Conservation (phyloP, 768 basidiomycete genomes). For the Serpula lacrymans region DNA sequence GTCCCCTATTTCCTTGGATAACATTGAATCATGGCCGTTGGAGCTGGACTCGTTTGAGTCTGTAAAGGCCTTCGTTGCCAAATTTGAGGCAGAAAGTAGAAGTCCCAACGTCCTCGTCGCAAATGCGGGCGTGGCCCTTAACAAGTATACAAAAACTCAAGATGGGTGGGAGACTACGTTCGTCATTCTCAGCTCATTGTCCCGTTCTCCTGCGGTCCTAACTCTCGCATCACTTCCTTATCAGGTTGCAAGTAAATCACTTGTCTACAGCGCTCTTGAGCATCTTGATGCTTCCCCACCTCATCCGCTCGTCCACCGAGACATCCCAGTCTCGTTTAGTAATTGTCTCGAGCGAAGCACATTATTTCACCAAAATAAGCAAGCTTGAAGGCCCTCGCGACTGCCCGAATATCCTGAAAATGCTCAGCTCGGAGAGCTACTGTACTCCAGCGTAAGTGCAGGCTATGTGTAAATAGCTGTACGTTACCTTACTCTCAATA, state of each 20-base stretch:
- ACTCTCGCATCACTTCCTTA: background rate
- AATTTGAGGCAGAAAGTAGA: constrained; percentile 22
- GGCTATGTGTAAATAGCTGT: constrained; percentile 1
- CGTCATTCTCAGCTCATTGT: constrained; percentile 10
- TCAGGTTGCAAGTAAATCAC: constrained; percentile 34
- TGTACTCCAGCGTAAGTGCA: constrained; percentile 23
- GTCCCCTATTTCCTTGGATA: no score
- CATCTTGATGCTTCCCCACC: constrained; percentile 32
- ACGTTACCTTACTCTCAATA: background rate
- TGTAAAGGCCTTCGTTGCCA: constrained; percentile 28
- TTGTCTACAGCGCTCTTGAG: constrained; percentile 32
- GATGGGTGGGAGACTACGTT: constrained; percentile 38
- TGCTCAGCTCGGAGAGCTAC: constrained; percentile 22
- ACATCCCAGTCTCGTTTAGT: constrained; percentile 23
- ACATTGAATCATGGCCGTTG: constrained; percentile 29
- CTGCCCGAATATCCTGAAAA: constrained; percentile 25
- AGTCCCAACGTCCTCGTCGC: constrained; percentile 27
- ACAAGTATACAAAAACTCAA: constrained; percentile 19
- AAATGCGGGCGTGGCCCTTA: constrained; percentile 22
- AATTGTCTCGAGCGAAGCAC: constrained; percentile 28
- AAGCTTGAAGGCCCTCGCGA: constrained; percentile 7
- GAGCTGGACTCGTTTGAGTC: constrained; percentile 32
- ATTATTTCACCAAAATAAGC: constrained; percentile 15
- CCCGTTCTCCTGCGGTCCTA: no score
- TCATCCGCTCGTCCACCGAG: constrained; percentile 25